phyloP scores from a whole-genome alignment of 805 yeast species.

The Candida railenensis region DNA sequence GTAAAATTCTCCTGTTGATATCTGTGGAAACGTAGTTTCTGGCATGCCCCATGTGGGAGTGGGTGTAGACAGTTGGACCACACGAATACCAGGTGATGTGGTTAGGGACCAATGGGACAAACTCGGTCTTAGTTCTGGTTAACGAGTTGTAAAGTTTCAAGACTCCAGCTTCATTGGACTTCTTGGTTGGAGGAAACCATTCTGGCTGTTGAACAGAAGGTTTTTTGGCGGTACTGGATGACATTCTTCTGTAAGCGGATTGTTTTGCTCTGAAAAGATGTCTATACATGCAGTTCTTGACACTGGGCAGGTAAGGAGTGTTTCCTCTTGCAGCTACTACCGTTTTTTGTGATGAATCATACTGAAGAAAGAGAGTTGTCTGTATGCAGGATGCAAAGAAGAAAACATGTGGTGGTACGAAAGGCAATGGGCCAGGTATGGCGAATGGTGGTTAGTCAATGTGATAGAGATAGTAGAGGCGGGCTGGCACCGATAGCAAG shows the following conservation, averaged over 20 bases:
- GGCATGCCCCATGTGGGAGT: constrained; percentile 98
- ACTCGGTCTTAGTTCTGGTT: constrained; percentile 76
- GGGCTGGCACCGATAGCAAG: no score
- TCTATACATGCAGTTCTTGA: constrained; percentile 1
- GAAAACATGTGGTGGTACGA: neutral
- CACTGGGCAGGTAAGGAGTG: neutral
- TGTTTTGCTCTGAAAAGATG: constrained; percentile 10
- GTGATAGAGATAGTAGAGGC: neutral
- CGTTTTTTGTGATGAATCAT: neutral
- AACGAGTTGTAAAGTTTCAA: constrained; percentile 78
- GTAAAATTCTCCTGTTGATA: constrained; percentile 84
- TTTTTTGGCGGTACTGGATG: constrained; percentile 20
- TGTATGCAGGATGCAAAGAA: neutral
- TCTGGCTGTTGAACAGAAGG: constrained; percentile 34
- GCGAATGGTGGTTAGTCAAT: neutral
- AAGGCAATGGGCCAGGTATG: neutral
- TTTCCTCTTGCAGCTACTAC: neutral
- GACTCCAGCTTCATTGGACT: constrained; percentile 21
- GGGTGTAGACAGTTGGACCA: constrained; percentile 97
- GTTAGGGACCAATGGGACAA: constrained; percentile 64
- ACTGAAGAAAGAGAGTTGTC: neutral
- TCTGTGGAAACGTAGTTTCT: constrained; percentile 94
- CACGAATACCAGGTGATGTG: constrained; percentile 93
- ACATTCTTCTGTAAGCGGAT: constrained; percentile 30
- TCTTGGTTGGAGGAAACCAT: constrained; percentile 25